Conservation (phyloP, 2,329 filamentous ascomycete species). For the Parafenestella ontariensis region DNA sequence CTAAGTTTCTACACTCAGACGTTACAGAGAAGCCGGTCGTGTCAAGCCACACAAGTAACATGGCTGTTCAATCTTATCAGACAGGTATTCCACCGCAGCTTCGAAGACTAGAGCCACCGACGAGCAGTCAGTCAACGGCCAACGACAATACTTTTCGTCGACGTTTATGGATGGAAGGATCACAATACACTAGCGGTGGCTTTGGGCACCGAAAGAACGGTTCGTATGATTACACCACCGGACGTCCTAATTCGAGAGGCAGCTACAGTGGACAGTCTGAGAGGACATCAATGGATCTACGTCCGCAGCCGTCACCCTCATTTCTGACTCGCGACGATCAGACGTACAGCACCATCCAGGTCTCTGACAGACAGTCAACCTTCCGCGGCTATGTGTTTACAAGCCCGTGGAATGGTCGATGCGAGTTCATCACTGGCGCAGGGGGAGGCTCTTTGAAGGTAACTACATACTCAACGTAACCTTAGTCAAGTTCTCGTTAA, state of each 20-base stretch:
- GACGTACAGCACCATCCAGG: slow-evolving; percentile 34
- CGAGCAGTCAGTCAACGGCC: background rate
- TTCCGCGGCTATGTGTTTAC: slow-evolving; percentile 75
- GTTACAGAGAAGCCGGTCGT: slow-evolving; percentile 18
- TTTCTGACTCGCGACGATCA: slow-evolving; percentile 35
- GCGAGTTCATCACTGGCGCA: slow-evolving; percentile 81
- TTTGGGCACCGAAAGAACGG: slow-evolving; percentile 50
- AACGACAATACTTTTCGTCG: slow-evolving; percentile 49
- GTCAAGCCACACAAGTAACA: slow-evolving; percentile 20
- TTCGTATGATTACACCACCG: slow-evolving; percentile 38
- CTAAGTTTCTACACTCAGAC: slow-evolving; percentile 57
- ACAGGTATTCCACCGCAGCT: background rate
- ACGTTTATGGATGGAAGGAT: slow-evolving; percentile 58
- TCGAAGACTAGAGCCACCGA: background rate
- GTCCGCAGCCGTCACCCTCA: slow-evolving; percentile 19
- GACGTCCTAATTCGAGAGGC: slow-evolving; percentile 29
- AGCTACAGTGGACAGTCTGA: slow-evolving; percentile 24
- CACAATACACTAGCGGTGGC: slow-evolving; percentile 46
- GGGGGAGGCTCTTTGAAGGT: slow-evolving; percentile 74
- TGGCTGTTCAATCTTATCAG: slow-evolving; percentile 19
- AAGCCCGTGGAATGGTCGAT: slow-evolving; percentile 86
- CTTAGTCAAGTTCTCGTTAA: background rate
- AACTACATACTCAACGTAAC: background rate
- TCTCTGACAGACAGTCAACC: slow-evolving; percentile 58
- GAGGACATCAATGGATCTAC: slow-evolving; percentile 19